Evolutionary conservation across 106 monocot genomes (phyloP), one percentile per base, ranked within the genome.

Genomic region (Apostasia ramifera): DNA sequence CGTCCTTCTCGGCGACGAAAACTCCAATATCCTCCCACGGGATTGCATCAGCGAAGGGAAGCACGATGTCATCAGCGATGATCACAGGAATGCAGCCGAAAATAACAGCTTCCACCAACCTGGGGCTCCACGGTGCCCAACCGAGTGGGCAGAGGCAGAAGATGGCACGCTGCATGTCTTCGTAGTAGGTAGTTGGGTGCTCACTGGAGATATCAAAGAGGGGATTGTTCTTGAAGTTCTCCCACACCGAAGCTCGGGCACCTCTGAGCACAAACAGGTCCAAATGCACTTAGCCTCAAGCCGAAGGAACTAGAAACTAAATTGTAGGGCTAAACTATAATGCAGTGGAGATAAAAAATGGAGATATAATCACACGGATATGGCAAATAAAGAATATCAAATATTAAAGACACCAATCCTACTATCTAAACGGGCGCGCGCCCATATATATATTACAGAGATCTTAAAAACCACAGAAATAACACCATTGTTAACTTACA

Each of bases 11-110:
- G 0, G 75, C 77, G 3, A 87, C 87, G 14, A 87, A 87, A 11
- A 87, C 87, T 0, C 83, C 87, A 5, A 87, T 87, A 13, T 87
- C 83, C 42, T 87, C 83, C 87, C 87, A 87, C 2, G 87, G 87
- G 40, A 87, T 87, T 0, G 87, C 83, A 46, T 87, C 87, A 26
- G 80, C 87, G 11, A 87, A 87, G 0, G 87, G 87, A 3, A 87
- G 78, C 49, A 87, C 87, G 6, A 87, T 87, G 67, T 87, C 81
- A 13, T 87, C 83, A 1, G 87, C 83, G 45, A 87, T 81, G 58
- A 87, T 78, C 14, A 87, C 87, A 0, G 87, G 87, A 40, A 87
- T 83, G 83, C 87, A 87, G 37, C 87, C 83, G 6, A 87, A 87
- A 42, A 87, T 70, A 45, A 87, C 87, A 2, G 68, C 83, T 67